Evolutionary conservation across 306 rosid genomes (phyloP).

Genomic region (Cucurbita argyrosperma): DNA sequence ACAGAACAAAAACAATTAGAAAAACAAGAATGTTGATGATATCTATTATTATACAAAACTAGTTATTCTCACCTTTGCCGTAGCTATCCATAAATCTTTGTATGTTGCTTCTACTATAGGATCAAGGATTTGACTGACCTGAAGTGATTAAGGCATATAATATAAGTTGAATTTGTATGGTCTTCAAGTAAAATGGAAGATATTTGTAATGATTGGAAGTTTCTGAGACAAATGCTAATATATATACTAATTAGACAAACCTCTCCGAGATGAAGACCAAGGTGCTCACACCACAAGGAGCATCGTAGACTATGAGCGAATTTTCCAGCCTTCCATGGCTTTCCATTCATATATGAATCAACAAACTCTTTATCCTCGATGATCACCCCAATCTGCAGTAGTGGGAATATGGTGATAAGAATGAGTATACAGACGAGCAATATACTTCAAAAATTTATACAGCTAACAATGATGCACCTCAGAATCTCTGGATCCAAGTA

Average conservation of each 20-base stretch:
- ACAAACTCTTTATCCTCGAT: constrained; percentile 35
- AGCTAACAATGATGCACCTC: constrained; percentile 18
- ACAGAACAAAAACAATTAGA: too few relatives aligned
- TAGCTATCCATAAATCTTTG: constrained; percentile 33
- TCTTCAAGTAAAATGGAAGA: too few relatives aligned
- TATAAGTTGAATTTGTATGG: neutral
- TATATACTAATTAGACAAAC: constrained; percentile 5
- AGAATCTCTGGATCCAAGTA: constrained; percentile 44
- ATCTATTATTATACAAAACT: neutral
- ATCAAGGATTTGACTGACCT: constrained; percentile 32
- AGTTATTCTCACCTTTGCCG: constrained; percentile 29
- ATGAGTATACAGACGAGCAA: too few relatives aligned
- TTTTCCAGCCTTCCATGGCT: constrained; percentile 37
- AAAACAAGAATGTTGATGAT: too few relatives aligned
- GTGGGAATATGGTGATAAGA: neutral
- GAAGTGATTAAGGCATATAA: constrained; percentile 4
- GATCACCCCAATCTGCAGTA: constrained; percentile 29
- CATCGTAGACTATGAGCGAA: constrained; percentile 28
- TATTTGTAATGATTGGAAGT: neutral
- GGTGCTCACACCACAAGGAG: constrained; percentile 39
- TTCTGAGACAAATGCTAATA: neutral
- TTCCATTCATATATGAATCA: constrained; percentile 33
- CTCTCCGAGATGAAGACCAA: constrained; percentile 34
- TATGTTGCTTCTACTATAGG: constrained; percentile 35
- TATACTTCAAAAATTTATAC: too few relatives aligned